Base-by-base conservation (phyloP, 768 basidiomycete genomes). In the Hypholoma fasciculare region DNA sequence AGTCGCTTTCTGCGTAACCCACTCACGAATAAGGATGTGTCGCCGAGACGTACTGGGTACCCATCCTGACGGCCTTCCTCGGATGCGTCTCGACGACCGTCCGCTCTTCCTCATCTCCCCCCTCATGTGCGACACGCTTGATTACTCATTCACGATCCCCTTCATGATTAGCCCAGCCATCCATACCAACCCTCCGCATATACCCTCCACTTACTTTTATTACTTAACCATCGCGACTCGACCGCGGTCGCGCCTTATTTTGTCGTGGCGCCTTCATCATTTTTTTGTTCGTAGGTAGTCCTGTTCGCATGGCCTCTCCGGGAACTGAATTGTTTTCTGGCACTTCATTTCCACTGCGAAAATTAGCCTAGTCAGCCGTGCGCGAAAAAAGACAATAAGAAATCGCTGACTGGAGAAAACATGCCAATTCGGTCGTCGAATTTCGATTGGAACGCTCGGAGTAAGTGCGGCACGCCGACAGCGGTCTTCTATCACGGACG, bases 41-140 rank as follows among this genome's bases (percentile, higher is more conserved):
- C 68, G 71, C 72, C 68, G 72, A 71, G 71, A 67, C 71, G 72
- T 73, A 72, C 73, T 70, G 73, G 70, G 60, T 71, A 64, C 68
- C 61, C 59, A 56, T 36, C 63, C 65, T 50, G 49, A 57, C 65
- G 64, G 60, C 71, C 68, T 58, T 68, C 68, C 69, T 69, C 62
- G 65, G 71, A 71, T 73, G 74, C 67, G 74, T 75, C 75, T 76
- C 69, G 75, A 76, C 65, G 75, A 67, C 73, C 65, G 67, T 70
- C 67, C 70, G 64, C 53, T 1, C 56, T 50, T 62, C 52, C 63
- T 56, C 52, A 54, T 50, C 58, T 51, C 40, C 49, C 61, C 52
- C 56, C 61, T 70, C 64, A 67, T 65, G 69, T 58, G 69, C 66
- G 68, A 66, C 68, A 69, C 68, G 68, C 54, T 58, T 66, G 61